These are phyloP conservation scores for Globisporangium iwayamae DNA, from an alignment of 352 stramenopile species.

Conservation along the genomic window DNA sequence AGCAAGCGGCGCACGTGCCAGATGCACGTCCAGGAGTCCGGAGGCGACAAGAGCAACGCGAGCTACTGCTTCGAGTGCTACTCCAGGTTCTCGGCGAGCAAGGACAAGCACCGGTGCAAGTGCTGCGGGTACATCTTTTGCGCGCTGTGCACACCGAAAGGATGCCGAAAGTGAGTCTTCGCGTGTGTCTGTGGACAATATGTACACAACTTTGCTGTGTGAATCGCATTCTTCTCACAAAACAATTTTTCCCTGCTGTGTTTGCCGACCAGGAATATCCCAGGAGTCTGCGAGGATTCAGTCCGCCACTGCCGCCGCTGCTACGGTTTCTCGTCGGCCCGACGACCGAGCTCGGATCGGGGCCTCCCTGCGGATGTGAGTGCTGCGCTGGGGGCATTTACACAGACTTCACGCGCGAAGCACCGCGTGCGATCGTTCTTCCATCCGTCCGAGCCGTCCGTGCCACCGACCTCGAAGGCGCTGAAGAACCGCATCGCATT, in stretches of 20 bases:
- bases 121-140: slow-evolving; percentile 86
- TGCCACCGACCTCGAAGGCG: slow-evolving; percentile 24
- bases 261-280: slow-evolving; percentile 45
- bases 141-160: slow-evolving; percentile 65
- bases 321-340: slow-evolving; percentile 72
- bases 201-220: background rate
- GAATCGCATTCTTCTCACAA: background rate
- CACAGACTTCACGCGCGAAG: slow-evolving; percentile 34
- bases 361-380: slow-evolving; percentile 29
- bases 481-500: slow-evolving; percentile 72
- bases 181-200: background rate
- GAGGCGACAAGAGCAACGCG: slow-evolving; percentile 68
- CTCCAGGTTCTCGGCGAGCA: slow-evolving; percentile 37
- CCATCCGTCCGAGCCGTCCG: slow-evolving; percentile 27
- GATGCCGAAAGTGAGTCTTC: slow-evolving; percentile 55
- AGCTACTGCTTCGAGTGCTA: slow-evolving; percentile 80
- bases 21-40: slow-evolving; percentile 75
- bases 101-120: slow-evolving; percentile 79
- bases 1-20: slow-evolving; percentile 51
- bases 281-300: slow-evolving; percentile 45
- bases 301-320: slow-evolving; percentile 75
- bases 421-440: slow-evolving; percentile 64
- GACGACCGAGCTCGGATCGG: slow-evolving; percentile 55
- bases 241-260: background rate
- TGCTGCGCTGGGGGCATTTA: slow-evolving; percentile 18